These are phyloP conservation scores for Neospermospora avenae DNA, from an alignment of 2,329 filamentous ascomycete genomes.

Conservation along the genomic window DNA sequence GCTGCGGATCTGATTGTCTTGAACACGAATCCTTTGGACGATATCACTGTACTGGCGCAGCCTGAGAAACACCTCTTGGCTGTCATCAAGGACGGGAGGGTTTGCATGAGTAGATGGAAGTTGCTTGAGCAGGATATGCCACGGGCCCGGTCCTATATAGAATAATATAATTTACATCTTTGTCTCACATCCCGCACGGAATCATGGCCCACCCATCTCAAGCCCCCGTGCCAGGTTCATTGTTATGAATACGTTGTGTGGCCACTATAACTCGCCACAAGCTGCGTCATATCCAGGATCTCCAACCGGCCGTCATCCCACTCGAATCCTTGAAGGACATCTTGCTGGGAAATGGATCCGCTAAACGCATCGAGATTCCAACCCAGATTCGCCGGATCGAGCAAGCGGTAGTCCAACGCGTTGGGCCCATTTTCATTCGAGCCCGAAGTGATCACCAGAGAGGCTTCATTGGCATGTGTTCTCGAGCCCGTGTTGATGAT, in stretches of 20 bases:
- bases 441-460: not conserved
- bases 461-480: not conserved
- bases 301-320: not conserved
- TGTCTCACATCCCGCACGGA: too few species aligned
- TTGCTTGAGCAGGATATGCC: slow-evolving; percentile 13
- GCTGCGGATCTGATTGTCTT: slow-evolving; percentile 52
- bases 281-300: not conserved
- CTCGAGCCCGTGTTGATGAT: not conserved
- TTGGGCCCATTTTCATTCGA: not conserved
- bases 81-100: slow-evolving; percentile 53
- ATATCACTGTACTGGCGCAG: slow-evolving; percentile 47
- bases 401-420: not conserved
- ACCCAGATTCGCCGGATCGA: not conserved
- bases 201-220: too few species aligned
- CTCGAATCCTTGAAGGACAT: not conserved
- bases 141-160: not conserved
- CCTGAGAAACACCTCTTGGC: slow-evolving; percentile 46
- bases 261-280: not conserved
- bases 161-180: not conserved
- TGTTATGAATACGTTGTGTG: not conserved
- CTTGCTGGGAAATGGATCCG: not conserved
- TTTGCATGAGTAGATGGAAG: slow-evolving; percentile 32
- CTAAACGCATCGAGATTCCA: not conserved
- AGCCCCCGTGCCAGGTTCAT: too few species aligned
- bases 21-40: slow-evolving; percentile 51